Base-by-base conservation (phyloP, 202 grass and related monocot genomes). In the Schoenoplectus tabernaemontani region DNA sequence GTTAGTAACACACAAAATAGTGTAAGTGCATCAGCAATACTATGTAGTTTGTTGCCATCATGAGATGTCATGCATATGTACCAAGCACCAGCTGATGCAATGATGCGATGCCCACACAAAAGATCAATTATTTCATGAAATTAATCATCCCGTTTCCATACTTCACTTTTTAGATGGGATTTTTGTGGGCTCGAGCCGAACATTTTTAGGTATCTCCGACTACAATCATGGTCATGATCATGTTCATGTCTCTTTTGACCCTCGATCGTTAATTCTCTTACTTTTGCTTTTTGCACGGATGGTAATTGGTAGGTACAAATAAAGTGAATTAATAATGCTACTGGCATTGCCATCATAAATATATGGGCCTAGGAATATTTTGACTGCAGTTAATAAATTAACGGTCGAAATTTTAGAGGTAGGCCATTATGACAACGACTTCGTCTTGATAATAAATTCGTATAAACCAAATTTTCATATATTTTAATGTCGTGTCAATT, bases 161-260 rank as follows among this genome's bases (percentile, higher is more conserved):
- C 41, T 47, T 46, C 48, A 48, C 67, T n/a, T 71, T 71, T 73
- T 73, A 51, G 43, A 50, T 73, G 43, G 23, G 6, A 50, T 73
- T 47, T 73, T 73, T 48, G 23, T 72, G 68, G 68, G 44, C 68
- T 73, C 68, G 24, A 73, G 20, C 44, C 44, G 13, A 51, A 73
- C 24, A 32, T 73, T 51, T 32, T 48, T 48, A 73, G 68, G 68
- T 2, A 73, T 33, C 13, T 73, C 24, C 23, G 24, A 48, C 23
- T 71, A 71, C 13, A 48, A 10, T 48, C 44, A 26, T 23, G 20
- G 9, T 9, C 20, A 26, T 0, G 13, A 12, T 26, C 20, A 47
- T 48, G 39, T 72, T 71, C 42, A 9, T 72, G 43, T 2, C 1
- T 11, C 68, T 72, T 72, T 72, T 48, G n/a, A 48, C 42, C 39